A percentile compares a stretch with the other conserved stretches of the same genome.
Evolutionary conservation across 1,284 basidiomycete genomes (phyloP).

Genomic region (Cutaneotrichosporon arboriforme): DNA sequence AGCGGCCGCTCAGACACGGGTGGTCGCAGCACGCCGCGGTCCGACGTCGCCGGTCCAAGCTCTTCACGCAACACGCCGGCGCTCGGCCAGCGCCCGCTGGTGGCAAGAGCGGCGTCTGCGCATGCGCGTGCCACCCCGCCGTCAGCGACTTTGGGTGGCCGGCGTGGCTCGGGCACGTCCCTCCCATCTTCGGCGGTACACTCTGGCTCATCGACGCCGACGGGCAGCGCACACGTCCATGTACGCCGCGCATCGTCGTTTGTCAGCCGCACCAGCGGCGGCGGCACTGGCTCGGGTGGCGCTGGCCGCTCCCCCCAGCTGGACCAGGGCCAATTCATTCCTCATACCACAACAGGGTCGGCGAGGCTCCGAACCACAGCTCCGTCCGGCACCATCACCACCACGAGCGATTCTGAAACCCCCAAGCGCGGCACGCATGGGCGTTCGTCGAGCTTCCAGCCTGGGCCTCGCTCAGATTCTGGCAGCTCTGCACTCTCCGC

Average conservation of each 20-base stretch:
- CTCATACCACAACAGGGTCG: background rate
- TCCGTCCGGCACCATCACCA: background rate
- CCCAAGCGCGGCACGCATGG: background rate
- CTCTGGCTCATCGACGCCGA: conserved; percentile 1
- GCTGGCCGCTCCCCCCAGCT: background rate
- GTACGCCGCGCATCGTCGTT: background rate
- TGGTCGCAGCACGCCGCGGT: background rate
- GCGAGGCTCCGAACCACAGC: too few relatives aligned
- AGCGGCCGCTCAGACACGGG: background rate
- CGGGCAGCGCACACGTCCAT: background rate
- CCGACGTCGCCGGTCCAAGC: conserved; percentile 1
- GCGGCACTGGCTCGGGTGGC: background rate
- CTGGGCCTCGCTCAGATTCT: conserved; percentile 2
- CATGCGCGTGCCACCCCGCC: background rate
- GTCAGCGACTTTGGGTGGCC: too few relatives aligned
- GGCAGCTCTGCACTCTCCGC: conserved; percentile 2
- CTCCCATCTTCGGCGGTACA: background rate
- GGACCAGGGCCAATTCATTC: background rate
- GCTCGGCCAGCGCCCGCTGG: conserved; percentile 1
- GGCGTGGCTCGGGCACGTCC: background rate
- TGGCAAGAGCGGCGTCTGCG: background rate
- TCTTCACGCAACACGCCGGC: background rate
- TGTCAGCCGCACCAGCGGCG: background rate
- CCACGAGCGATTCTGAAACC: background rate
- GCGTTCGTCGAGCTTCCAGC: background rate